phyloP scores from a whole-genome alignment of 2,329 filamentous ascomycete genomes.

The Aspergillus tamarii region DNA sequence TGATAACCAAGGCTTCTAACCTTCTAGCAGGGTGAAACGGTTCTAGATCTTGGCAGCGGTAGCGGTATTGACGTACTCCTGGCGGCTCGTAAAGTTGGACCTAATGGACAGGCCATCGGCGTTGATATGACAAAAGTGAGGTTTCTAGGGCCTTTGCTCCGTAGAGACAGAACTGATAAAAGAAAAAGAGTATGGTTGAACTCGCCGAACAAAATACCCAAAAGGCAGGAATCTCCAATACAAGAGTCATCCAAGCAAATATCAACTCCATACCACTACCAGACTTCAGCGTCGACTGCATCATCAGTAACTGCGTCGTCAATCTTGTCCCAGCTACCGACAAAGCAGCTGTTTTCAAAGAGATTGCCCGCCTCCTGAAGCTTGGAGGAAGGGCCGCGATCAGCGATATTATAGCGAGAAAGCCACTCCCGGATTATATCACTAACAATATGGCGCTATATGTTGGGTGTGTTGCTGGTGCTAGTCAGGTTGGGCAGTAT shows the following conservation, averaged over 20 bases:
- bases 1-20: conserved; percentile 57
- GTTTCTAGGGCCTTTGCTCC: not conserved
- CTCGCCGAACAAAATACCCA: conserved; percentile 52
- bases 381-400: conserved; percentile 62
- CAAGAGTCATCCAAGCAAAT: conserved; percentile 53
- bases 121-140: conserved; percentile 63
- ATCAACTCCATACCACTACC: conserved; percentile 57
- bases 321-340: conserved; percentile 60
- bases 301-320: conserved; percentile 67
- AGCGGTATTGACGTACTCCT: conserved; percentile 63
- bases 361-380: conserved; percentile 62
- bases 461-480: conserved; percentile 64
- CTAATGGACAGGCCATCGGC: conserved; percentile 55
- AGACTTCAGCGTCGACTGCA: conserved; percentile 52
- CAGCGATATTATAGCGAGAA: conserved; percentile 61
- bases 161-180: conserved; percentile 4
- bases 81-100: conserved; percentile 55
- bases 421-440: conserved; percentile 54
- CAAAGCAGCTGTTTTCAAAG: conserved; percentile 58
- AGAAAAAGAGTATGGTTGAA: conserved; percentile 57
- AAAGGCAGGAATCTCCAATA: conserved; percentile 47
- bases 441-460: conserved; percentile 56
- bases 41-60: conserved; percentile 61
- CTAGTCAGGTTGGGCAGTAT: conserved; percentile 58
- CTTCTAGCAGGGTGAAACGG: conserved; percentile 61